Conservation (phyloP, 2,329 filamentous ascomycete genomes). For the Fusarium penzigii region DNA sequence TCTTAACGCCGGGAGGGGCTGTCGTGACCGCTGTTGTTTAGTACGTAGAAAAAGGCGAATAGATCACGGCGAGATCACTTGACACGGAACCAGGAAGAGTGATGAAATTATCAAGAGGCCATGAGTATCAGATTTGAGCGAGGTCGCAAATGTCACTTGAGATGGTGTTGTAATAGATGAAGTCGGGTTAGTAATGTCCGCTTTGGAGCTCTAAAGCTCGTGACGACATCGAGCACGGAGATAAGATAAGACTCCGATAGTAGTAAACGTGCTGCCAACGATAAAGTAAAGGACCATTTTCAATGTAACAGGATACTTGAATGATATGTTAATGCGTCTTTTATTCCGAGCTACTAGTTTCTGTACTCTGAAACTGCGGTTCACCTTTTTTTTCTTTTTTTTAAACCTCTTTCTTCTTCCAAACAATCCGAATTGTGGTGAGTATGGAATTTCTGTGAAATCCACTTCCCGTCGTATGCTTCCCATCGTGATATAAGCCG, state of each 20-base stretch:
- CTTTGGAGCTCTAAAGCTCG: constrained; percentile 17
- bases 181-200: constrained; percentile 8
- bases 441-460: no score
- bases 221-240: constrained; percentile 27
- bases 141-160: neutral
- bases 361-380: no score
- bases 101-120: neutral
- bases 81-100: neutral
- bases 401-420: no score
- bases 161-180: neutral
- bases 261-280: neutral
- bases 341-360: no score
- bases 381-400: no score
- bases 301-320: no score
- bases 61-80: neutral
- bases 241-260: constrained; percentile 21
- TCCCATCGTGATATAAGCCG: no score
- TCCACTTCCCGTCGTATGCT: no score
- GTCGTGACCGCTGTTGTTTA: neutral
- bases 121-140: neutral
- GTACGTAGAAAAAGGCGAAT: neutral
- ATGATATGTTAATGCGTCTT: no score
- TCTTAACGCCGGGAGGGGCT: neutral
- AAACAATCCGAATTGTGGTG: no score
- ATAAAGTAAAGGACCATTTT: no score